phyloP scores from a whole-genome alignment of 2,329 filamentous ascomycete species.

The Rutstroemia sp. region DNA sequence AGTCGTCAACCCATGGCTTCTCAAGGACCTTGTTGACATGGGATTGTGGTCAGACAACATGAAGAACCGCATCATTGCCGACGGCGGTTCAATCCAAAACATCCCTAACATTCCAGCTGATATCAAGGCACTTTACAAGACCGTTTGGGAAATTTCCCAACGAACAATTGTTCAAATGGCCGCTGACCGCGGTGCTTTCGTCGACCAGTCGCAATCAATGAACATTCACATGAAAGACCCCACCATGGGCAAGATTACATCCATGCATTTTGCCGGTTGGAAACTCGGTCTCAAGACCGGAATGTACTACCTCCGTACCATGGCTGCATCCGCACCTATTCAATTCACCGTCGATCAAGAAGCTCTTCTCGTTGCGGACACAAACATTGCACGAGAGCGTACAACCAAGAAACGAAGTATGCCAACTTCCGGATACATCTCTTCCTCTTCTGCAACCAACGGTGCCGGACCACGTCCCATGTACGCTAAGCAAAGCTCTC shows the following conservation, averaged over 20 bases:
- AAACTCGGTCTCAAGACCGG: conserved; percentile 98
- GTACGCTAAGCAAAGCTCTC: conserved; percentile 41
- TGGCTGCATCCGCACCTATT: conserved; percentile 92
- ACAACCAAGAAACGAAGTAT: conserved; percentile 60
- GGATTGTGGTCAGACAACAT: conserved; percentile 98
- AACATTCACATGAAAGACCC: conserved; percentile 99
- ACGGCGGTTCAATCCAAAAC: conserved; percentile 91
- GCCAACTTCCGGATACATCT: conserved; percentile 36
- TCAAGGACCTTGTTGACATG: conserved; percentile 97
- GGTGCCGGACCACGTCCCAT: conserved; percentile 54
- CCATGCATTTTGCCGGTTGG: conserved; percentile 99
- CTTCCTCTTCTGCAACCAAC: conserved; percentile 47
- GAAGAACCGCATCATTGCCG: conserved; percentile 99
- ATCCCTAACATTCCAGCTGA: conserved; percentile 95
- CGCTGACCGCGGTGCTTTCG: conserved; percentile 95
- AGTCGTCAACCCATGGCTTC: conserved; percentile 96
- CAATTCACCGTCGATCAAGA: conserved; percentile 99
- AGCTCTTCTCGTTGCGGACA: conserved; percentile 80
- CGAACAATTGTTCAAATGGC: conserved; percentile 95
- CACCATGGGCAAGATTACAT: conserved; percentile 99
- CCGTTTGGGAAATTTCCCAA: conserved; percentile 98
- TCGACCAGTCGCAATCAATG: conserved; percentile 97
- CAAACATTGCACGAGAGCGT: conserved; percentile 60
- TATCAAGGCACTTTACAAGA: conserved; percentile 97
- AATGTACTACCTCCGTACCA: conserved; percentile 99